Evolutionary conservation across 2,329 filamentous ascomycete genomes (phyloP), one percentile per base, ranked within the genome.

Genomic region (Colletotrichum sp.): DNA sequence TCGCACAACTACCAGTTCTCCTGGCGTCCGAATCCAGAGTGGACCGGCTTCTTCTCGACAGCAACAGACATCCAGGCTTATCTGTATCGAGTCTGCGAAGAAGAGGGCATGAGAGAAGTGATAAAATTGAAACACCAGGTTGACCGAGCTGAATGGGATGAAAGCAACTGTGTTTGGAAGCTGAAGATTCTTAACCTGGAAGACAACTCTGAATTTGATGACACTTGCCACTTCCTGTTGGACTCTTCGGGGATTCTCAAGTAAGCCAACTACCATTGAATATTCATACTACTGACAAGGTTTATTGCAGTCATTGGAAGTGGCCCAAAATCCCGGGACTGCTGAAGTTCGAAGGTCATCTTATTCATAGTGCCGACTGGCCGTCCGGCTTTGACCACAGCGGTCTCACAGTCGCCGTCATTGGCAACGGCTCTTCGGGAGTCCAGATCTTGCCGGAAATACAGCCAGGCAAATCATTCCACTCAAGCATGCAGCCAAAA

Each of bases 1-100:
- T 88, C 86, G 79, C 90, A 92, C 82, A 91, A 89, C 81, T 93
- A 93, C 80, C 91, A 91, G 79, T 92, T 91, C 79, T 89, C 90
- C 3, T 92, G 89, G 88, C 86, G 88, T 69, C 89, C 88, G 2
- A 93, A 92, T 79, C 87, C 87, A 7, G 86, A 88, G 55, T 93
- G 92, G 91, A 86, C 87, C n/a, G 87, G 88, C 69, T 90, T 92
- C 80, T 92, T 90, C 79, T 85, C 89, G 0, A 82, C 86, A 1
- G 88, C 88, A 2, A 82, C 84, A 1, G 91, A 93, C 79, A 92
- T 93, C 52, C 85, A 87, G 30, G 82, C 83, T 4, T 93, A 93
- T 75, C 85, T 92, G 22, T 82, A 85, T 62, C 78, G 79, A 8
- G 82, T 89, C 27, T 88, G 85, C 76, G 83, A 87, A 16, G 88